These are phyloP conservation scores for Russula earlei DNA, from an alignment of 768 basidiomycete species.

Conservation along the genomic window DNA sequence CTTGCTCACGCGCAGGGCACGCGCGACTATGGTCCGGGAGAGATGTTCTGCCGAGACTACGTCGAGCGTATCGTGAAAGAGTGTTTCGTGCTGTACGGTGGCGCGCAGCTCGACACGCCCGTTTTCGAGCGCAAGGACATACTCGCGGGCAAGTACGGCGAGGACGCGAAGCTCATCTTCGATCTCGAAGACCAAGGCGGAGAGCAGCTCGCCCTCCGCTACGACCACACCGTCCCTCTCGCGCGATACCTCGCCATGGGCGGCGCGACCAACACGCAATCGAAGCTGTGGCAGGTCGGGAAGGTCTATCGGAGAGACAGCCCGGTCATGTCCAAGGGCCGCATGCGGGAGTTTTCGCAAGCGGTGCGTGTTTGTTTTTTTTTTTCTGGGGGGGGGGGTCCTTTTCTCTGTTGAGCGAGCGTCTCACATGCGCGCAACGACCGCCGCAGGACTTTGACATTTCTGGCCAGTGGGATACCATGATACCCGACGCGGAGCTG, in stretches of 20 bases:
- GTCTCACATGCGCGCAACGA: too few relatives aligned
- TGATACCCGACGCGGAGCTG: conserved; percentile 95
- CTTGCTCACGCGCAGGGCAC: conserved; percentile 55
- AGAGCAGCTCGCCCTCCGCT: conserved; percentile 87
- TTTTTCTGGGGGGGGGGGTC: too few relatives aligned
- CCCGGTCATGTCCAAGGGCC: conserved; percentile 94
- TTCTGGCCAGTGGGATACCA: conserved; percentile 83
- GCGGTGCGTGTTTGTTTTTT: conserved; percentile 48
- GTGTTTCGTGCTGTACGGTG: conserved; percentile 83
- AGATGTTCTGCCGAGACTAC: conserved; percentile 86
- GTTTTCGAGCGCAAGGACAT: conserved; percentile 98
- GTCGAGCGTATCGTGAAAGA: conserved; percentile 84
- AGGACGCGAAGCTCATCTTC: conserved; percentile 95
- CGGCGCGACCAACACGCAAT: conserved; percentile 60
- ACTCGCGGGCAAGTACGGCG: conserved; percentile 92
- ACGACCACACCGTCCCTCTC: conserved; percentile 96
- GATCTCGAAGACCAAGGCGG: conserved; percentile 97
- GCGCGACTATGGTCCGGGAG: conserved; percentile 84
- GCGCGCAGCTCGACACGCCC: conserved; percentile 89
- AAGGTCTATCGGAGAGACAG: conserved; percentile 96
- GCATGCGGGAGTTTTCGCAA: conserved; percentile 98
- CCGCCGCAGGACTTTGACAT: conserved; percentile 99
- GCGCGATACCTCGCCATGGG: conserved; percentile 95
- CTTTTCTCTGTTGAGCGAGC: too few relatives aligned
- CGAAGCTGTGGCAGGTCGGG: conserved; percentile 96